These are phyloP conservation scores for Aspergillus awamori DNA, from an alignment of 2,329 filamentous ascomycete species.

Conservation along the genomic window DNA sequence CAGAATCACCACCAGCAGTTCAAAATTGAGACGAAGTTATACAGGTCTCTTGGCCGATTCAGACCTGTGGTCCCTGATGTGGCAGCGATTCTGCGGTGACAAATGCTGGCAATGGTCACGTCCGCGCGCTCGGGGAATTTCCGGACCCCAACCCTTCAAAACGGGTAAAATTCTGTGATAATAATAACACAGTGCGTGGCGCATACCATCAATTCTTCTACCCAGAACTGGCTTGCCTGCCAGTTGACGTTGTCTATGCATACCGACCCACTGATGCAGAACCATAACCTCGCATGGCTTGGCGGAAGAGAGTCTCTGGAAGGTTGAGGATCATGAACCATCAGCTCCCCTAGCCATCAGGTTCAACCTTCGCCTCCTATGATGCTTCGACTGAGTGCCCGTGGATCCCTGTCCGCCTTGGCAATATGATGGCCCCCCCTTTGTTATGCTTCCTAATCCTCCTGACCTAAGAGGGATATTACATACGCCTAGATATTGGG, in stretches of 20 bases:
- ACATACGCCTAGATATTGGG: not conserved
- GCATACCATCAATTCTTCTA: not conserved
- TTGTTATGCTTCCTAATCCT: conserved; percentile 18
- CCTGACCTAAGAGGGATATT: conserved; percentile 11
- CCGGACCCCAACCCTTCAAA: not conserved
- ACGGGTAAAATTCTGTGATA: not conserved
- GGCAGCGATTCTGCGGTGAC: not conserved
- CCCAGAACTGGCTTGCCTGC: not conserved
- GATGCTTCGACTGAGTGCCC: conserved; percentile 6
- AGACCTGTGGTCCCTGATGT: not conserved
- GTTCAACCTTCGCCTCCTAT: conserved; percentile 16
- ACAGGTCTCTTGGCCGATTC: not conserved
- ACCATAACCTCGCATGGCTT: conserved; percentile 14
- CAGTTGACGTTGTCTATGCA: conserved; percentile 8
- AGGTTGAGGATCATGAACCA: conserved; percentile 20
- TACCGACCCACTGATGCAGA: conserved; percentile 7
- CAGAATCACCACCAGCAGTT: not conserved
- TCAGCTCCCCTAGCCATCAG: conserved; percentile 25
- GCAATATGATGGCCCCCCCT: conserved; percentile 13
- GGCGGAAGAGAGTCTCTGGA: conserved; percentile 14
- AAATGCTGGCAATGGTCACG: not conserved
- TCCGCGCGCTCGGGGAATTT: conserved; percentile 1
- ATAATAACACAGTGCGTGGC: conserved; percentile 1
- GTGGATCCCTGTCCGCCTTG: conserved; percentile 12
- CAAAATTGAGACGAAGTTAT: not conserved